Conservation (phyloP, 192 early-diverging fungal genomes). For the Geranomyces variabilis region DNA sequence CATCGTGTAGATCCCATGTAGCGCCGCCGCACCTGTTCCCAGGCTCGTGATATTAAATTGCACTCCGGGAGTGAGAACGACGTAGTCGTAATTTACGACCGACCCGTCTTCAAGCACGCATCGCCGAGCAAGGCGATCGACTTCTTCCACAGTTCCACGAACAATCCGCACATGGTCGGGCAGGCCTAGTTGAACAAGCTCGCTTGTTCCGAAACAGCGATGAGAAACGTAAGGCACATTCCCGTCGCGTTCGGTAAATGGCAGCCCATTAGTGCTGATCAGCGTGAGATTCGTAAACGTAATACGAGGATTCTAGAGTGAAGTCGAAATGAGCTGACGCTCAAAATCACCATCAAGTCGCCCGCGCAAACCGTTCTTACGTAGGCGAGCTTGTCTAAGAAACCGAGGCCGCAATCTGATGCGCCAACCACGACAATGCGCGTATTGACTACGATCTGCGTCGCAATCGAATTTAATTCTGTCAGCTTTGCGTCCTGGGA, state of each 20-base stretch:
- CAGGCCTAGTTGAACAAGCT: slow-evolving; percentile 48
- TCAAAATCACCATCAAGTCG: neutral
- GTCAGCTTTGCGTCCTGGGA: neutral
- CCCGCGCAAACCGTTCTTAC: slow-evolving; percentile 31
- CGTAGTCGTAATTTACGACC: slow-evolving; percentile 55
- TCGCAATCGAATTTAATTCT: neutral
- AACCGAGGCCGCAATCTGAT: slow-evolving; percentile 54
- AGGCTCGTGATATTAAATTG: slow-evolving; percentile 43
- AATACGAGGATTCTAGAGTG: slow-evolving; percentile 41
- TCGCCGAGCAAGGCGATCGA: slow-evolving; percentile 46
- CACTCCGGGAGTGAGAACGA: slow-evolving; percentile 53
- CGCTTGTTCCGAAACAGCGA: slow-evolving; percentile 10
- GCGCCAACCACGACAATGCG: slow-evolving; percentile 59
- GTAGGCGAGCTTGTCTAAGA: slow-evolving; percentile 57
- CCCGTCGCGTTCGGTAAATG: neutral
- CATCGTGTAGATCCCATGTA: slow-evolving; percentile 41
- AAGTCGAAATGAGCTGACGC: neutral
- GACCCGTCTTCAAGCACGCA: slow-evolving; percentile 39
- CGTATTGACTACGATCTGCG: slow-evolving; percentile 47
- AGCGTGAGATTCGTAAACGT: slow-evolving; percentile 52
- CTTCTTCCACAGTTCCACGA: slow-evolving; percentile 32
- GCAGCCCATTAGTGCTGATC: slow-evolving; percentile 40
- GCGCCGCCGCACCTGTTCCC: slow-evolving; percentile 26
- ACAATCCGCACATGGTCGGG: slow-evolving; percentile 47
- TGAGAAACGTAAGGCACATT: neutral